Percentiles rank a stretch among this genome's conserved stretches.
Evolutionary conservation across 1,284 basidiomycete species (phyloP).

Genomic region (Sphagnurus paluster): DNA sequence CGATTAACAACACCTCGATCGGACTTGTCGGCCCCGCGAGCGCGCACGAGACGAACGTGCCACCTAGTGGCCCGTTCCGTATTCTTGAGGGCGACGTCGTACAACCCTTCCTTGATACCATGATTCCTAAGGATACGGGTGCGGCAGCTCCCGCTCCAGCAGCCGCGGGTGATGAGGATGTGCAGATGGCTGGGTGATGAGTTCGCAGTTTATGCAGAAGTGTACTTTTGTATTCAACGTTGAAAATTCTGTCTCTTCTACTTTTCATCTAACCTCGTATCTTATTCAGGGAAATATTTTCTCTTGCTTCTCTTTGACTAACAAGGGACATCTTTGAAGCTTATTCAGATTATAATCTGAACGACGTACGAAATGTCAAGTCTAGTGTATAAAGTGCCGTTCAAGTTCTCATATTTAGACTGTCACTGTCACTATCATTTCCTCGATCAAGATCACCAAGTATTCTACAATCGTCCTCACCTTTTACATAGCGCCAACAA

Average conservation of each 20-base stretch:
- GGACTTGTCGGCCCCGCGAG: conserved; percentile 82
- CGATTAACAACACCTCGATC: conserved; percentile 88
- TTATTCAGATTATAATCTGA: neutral
- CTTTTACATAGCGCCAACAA: too few relatives aligned
- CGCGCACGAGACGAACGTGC: conserved; percentile 52
- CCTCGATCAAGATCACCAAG: too few relatives aligned
- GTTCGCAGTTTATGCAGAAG: conserved; percentile 11
- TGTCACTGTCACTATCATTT: too few relatives aligned
- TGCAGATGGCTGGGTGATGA: conserved; percentile 80
- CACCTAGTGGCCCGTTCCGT: conserved; percentile 63
- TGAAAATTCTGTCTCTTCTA: too few relatives aligned
- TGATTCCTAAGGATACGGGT: conserved; percentile 62
- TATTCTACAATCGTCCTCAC: too few relatives aligned
- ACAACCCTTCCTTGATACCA: conserved; percentile 68
- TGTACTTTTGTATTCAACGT: conserved; percentile 1
- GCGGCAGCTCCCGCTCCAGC: conserved; percentile 23
- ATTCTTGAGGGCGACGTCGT: conserved; percentile 80
- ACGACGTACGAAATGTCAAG: too few relatives aligned
- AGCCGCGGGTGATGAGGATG: conserved; percentile 62
- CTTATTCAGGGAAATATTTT: too few relatives aligned
- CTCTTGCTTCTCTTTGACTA: too few relatives aligned
- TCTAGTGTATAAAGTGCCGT: too few relatives aligned
- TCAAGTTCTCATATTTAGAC: too few relatives aligned
- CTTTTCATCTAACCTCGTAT: too few relatives aligned
- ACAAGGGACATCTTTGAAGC: too few relatives aligned